A percentile compares a stretch with the other conserved stretches of the same genome.
These are phyloP conservation scores for Priceomyces haplophilus DNA, from an alignment of 805 yeast species.

Conservation along the genomic window DNA sequence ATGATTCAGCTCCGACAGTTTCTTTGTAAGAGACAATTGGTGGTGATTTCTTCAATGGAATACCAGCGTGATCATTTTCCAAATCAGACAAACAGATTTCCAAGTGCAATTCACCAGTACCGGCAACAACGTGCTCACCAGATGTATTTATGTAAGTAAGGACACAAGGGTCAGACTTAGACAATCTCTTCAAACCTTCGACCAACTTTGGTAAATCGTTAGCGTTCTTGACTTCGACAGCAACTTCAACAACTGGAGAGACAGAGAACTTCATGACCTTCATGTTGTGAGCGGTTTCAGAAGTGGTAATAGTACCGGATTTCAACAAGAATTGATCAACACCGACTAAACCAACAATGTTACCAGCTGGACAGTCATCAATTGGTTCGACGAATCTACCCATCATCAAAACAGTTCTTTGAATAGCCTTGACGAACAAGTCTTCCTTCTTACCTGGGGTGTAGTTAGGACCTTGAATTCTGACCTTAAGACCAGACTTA, in stretches of 20 bases:
- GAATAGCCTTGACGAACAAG: constrained; percentile 93
- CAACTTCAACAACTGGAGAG: constrained; percentile 99
- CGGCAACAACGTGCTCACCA: constrained; percentile 99
- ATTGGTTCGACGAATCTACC: constrained; percentile 97
- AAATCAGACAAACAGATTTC: constrained; percentile 96
- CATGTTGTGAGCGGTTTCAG: constrained; percentile 97
- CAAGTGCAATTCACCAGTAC: constrained; percentile 99
- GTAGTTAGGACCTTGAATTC: constrained; percentile 99
- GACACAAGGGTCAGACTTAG: constrained; percentile 99
- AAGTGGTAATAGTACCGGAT: constrained; percentile 98
- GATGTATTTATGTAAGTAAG: constrained; percentile 81
- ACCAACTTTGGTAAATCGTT: constrained; percentile 98
- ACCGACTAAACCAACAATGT: constrained; percentile 99
- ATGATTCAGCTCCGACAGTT: constrained; percentile 91
- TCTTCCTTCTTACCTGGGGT: constrained; percentile 98
- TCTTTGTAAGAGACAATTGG: constrained; percentile 99
- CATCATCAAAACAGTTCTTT: constrained; percentile 99
- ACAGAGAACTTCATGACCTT: constrained; percentile 99
- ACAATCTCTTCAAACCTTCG: constrained; percentile 99
- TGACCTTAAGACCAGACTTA: constrained; percentile 96
- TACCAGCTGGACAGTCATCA: constrained; percentile 99
- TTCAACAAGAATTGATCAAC: constrained; percentile 98
- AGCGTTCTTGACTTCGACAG: constrained; percentile 99
- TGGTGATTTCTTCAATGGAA: constrained; percentile 95
- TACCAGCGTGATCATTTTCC: constrained; percentile 99